These are phyloP conservation scores for Tulasnella sp. DNA, from an alignment of 768 basidiomycete genomes.

Conservation along the genomic window DNA sequence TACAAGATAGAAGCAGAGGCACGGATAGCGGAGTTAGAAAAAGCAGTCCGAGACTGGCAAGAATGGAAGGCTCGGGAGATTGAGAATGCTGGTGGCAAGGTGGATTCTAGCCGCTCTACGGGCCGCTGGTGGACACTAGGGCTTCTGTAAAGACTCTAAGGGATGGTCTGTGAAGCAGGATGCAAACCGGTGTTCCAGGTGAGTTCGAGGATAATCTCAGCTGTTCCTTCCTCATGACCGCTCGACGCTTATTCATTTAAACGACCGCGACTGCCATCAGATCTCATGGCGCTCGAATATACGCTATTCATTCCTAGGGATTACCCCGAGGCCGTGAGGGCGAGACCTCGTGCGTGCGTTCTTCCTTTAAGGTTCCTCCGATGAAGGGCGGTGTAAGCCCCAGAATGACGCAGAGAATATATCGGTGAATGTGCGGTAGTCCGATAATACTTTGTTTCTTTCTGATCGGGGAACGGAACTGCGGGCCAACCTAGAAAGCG, in stretches of 20 bases:
- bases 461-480: not conserved
- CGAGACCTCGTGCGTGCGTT: not conserved
- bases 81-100: not conserved
- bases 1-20: slow-evolving; percentile 10
- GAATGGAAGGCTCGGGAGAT: not conserved
- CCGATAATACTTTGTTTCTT: not conserved
- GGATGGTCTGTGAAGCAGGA: not conserved
- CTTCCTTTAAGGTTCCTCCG: not conserved
- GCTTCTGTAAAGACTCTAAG: not conserved
- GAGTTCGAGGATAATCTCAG: not conserved
- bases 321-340: not conserved
- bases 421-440: not conserved
- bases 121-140: slow-evolving; percentile 18
- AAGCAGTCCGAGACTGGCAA: slow-evolving; percentile 10
- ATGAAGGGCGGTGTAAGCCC: not conserved
- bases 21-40: slow-evolving; percentile 2
- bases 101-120: not conserved
- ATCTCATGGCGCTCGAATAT: not conserved
- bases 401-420: not conserved
- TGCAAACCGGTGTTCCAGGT: not conserved
- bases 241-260: not conserved
- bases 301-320: not conserved
- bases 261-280: not conserved
- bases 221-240: not conserved
- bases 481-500: not conserved